These are phyloP conservation scores for Dendryphion nanum DNA, from an alignment of 2,329 filamentous ascomycete genomes.

Conservation along the genomic window DNA sequence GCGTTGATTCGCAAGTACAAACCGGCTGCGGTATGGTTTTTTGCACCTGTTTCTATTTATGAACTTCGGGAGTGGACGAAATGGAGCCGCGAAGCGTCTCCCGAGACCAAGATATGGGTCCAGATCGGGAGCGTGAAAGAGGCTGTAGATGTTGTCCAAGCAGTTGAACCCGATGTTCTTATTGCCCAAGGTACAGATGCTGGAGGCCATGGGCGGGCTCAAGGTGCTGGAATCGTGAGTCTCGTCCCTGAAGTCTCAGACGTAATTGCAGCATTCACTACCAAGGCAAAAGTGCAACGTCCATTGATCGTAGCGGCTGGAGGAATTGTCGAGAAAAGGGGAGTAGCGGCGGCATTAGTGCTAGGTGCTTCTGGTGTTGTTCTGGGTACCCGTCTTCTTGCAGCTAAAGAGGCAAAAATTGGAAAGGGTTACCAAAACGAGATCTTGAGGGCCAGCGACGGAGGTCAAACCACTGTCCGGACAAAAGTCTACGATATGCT, in stretches of 20 bases:
- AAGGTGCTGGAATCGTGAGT: slow-evolving; percentile 54
- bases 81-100: slow-evolving; percentile 29
- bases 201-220: slow-evolving; percentile 60
- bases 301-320: slow-evolving; percentile 56
- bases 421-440: slow-evolving; percentile 48
- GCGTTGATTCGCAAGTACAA: slow-evolving; percentile 53
- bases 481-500: slow-evolving; percentile 54
- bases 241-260: slow-evolving; percentile 59
- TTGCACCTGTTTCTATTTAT: slow-evolving; percentile 46
- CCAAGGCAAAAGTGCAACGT: slow-evolving; percentile 4
- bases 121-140: slow-evolving; percentile 62
- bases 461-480: slow-evolving; percentile 51
- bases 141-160: slow-evolving; percentile 48
- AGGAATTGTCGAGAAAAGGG: slow-evolving; percentile 58
- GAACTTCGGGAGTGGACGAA: slow-evolving; percentile 34
- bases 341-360: slow-evolving; percentile 55
- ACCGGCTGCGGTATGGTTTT: slow-evolving; percentile 66
- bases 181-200: slow-evolving; percentile 65
- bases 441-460: slow-evolving; percentile 48
- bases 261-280: slow-evolving; percentile 29
- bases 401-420: slow-evolving; percentile 48
- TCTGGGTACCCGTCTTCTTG: slow-evolving; percentile 65
- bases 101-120: slow-evolving; percentile 53
- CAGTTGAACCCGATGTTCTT: slow-evolving; percentile 55
- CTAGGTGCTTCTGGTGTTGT: slow-evolving; percentile 55